Evolutionary conservation across 805 yeast genomes (phyloP), one percentile per base, ranked within the genome.

Genomic region (Saccharomycopsis schoenii): DNA sequence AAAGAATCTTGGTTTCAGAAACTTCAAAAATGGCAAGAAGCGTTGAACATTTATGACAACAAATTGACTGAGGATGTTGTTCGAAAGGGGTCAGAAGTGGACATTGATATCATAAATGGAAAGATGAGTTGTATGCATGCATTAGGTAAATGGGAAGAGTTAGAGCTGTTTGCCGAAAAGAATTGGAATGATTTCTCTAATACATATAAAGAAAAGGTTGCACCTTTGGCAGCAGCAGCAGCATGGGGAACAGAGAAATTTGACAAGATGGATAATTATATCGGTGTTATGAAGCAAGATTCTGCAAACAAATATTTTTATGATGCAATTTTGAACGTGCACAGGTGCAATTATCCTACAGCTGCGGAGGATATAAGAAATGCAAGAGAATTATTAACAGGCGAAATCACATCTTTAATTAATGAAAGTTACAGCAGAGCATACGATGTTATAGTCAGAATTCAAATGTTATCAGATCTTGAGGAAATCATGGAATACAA

Each of bases 1-100:
- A 93, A 92, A 69, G 99, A 94, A 72, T 89, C 97, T 0, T 94
- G 99, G 99, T 94, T 89, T 68, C 99, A 94, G 71, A 94, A 93
- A 70, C 76, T 94, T 52, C 97, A 91, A 69, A 78, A 98, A 64
- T 94, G 99, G 99, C 98, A 93, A 66, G 99, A 94, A 73, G 99
- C 99, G 0, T 76, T 94, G 63, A 81, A 83, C 56, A 97, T 97
- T 0, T 94, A 94, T 70, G 97, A 68, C 93, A 84, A 66, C 76
- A 75, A 62, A 69, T 69, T 10, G 72, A 74, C 6, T 74, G 73
- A 50, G 55, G 66, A 69, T 4, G 86, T 85, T 61, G 84, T 90
- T 36, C 21, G n/a, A 47, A 47, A 21, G 14, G 52, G 34, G 1
- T 47, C 52, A 47, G 52, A 47, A 14, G 83, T 88, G 76, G 41